Conservation (phyloP, 805 yeast species). For the Pichia heedii region DNA sequence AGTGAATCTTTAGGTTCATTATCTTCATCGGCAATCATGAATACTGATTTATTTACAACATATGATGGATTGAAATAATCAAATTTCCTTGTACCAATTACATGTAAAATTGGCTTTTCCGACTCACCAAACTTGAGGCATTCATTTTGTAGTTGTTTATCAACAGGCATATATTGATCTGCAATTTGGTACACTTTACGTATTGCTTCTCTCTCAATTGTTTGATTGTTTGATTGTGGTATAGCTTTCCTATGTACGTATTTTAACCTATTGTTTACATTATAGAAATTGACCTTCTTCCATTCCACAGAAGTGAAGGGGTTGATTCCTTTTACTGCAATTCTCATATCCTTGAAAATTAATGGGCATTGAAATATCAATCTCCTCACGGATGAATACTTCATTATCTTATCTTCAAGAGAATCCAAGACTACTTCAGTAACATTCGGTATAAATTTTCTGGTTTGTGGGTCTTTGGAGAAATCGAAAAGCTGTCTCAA, state of each 20-base stretch:
- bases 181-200: slow-evolving; percentile 38
- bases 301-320: slow-evolving; percentile 31
- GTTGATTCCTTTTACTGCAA: slow-evolving; percentile 67
- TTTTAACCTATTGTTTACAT: slow-evolving; percentile 40
- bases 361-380: slow-evolving; percentile 55
- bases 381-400: slow-evolving; percentile 55
- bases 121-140: slow-evolving; percentile 21
- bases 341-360: slow-evolving; percentile 40
- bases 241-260: slow-evolving; percentile 42
- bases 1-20: slow-evolving; percentile 53
- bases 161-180: slow-evolving; percentile 29
- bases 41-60: slow-evolving; percentile 44
- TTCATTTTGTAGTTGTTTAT: slow-evolving; percentile 3
- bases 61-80: slow-evolving; percentile 40
- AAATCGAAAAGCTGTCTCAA: slow-evolving; percentile 7
- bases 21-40: slow-evolving; percentile 58
- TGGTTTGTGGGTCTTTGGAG: neutral
- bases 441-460: slow-evolving; percentile 26
- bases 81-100: slow-evolving; percentile 57
- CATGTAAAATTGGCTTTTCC: slow-evolving; percentile 43
- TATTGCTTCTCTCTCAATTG: slow-evolving; percentile 23
- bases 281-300: slow-evolving; percentile 35
- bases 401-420: slow-evolving; percentile 40
- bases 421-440: slow-evolving; percentile 33
- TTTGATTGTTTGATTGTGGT: slow-evolving; percentile 36